Evolutionary conservation across 768 basidiomycete genomes (phyloP).

Genomic region (Boletus sp.): DNA sequence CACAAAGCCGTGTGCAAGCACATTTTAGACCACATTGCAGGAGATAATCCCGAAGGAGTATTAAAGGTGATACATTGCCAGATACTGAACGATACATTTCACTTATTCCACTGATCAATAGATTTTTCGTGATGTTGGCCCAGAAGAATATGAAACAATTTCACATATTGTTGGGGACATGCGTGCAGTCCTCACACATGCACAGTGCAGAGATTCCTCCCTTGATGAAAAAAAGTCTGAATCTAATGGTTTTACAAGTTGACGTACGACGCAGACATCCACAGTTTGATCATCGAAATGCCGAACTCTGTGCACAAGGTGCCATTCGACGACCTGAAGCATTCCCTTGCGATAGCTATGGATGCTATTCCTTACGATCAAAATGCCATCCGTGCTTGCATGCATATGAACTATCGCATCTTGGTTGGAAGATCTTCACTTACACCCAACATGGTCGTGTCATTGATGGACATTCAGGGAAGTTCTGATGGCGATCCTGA

Average conservation of each 20-base stretch:
- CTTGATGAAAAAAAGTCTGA: background rate
- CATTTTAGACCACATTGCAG: background rate
- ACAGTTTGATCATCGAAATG: background rate
- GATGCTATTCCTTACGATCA: background rate
- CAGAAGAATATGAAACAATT: background rate
- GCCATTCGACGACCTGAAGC: background rate
- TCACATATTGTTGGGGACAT: background rate
- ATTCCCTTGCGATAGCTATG: background rate
- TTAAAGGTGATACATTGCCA: background rate
- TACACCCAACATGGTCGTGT: background rate
- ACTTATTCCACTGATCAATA: background rate
- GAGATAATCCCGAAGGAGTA: background rate
- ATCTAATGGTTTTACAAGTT: background rate
- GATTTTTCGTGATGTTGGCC: background rate
- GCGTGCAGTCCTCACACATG: background rate
- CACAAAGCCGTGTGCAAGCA: background rate
- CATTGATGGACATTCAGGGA: background rate
- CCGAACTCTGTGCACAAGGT: background rate
- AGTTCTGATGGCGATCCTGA: background rate
- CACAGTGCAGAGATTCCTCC: background rate
- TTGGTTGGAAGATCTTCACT: too few relatives aligned
- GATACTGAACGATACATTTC: background rate
- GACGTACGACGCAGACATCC: background rate
- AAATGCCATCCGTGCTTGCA: background rate
- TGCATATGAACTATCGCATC: background rate